phyloP scores from a whole-genome alignment of 2,329 filamentous ascomycete genomes.

The Alternaria postmessia region DNA sequence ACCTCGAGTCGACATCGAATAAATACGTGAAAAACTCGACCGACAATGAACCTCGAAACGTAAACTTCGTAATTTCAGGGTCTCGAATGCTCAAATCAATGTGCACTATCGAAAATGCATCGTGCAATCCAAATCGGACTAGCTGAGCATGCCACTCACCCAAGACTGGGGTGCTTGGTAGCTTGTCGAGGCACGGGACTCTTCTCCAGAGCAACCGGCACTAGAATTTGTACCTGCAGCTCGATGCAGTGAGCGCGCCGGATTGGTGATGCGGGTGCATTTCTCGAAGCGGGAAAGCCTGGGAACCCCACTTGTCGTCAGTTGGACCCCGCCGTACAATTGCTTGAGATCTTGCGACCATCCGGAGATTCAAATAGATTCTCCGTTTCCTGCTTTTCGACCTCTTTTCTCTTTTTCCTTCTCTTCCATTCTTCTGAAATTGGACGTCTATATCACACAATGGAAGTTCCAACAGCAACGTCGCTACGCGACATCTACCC shows the following conservation, averaged over 20 bases:
- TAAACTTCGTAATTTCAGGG: not conserved
- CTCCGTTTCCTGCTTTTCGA: constrained; percentile 1
- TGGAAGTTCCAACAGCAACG: constrained; percentile 74
- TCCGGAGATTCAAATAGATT: constrained; percentile 20
- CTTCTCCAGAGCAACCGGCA: constrained; percentile 4
- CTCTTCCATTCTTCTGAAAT: not conserved
- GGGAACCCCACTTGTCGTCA: constrained; percentile 33
- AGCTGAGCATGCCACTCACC: not conserved
- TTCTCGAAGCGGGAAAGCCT: constrained; percentile 31
- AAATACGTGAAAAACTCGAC: not conserved
- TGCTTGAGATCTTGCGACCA: constrained; percentile 30
- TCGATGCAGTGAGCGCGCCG: constrained; percentile 23
- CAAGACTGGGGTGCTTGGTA: not conserved
- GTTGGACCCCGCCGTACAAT: constrained; percentile 30
- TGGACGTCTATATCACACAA: constrained; percentile 20
- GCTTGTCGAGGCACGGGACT: not conserved
- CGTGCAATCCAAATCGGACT: not conserved
- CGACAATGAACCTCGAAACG: not conserved
- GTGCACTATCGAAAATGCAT: not conserved
- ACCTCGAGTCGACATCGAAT: not conserved
- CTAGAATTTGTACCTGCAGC: constrained; percentile 26
- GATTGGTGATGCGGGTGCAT: constrained; percentile 23
- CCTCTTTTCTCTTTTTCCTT: constrained; percentile 10
- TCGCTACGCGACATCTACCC: constrained; percentile 86
- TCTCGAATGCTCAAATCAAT: not conserved